A percentile compares a stretch with the other conserved stretches of the same genome.
phyloP scores from a whole-genome alignment of 768 basidiomycete species.

The Leccinum broughii region DNA sequence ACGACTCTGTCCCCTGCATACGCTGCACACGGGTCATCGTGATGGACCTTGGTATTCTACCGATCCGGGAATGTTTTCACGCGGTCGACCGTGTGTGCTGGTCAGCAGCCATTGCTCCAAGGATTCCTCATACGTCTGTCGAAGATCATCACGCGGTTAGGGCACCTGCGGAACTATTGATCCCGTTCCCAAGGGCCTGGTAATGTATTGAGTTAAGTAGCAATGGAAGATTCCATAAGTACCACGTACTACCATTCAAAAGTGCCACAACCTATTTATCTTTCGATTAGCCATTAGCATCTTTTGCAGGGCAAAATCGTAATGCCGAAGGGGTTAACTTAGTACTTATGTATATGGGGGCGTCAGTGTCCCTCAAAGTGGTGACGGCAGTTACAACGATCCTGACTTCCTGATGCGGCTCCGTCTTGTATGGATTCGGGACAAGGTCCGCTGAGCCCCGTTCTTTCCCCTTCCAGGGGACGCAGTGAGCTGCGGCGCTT shows the following conservation, averaged over 20 bases:
- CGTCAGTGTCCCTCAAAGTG: background rate
- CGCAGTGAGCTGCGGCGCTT: background rate
- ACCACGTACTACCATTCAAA: background rate
- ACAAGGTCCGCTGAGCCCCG: background rate
- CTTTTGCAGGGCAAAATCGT: background rate
- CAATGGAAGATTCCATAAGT: background rate
- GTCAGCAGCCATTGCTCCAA: background rate
- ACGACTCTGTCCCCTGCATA: background rate
- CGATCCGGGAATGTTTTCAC: background rate
- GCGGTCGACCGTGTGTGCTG: background rate
- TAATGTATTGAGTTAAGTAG: background rate
- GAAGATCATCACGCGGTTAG: background rate
- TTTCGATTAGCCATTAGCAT: background rate
- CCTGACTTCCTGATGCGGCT: background rate
- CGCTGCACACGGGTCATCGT: background rate
- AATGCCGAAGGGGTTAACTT: background rate
- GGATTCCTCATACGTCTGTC: background rate
- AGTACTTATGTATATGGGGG: too few relatives aligned
- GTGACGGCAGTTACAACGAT: background rate
- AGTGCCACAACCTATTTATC: background rate
- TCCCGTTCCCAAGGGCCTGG: background rate
- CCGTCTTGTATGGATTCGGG: background rate
- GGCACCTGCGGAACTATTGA: background rate
- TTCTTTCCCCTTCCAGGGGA: background rate
- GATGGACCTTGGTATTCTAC: background rate